A percentile compares a stretch with the other conserved stretches of the same genome.
These are phyloP conservation scores for Phytopythium litorale DNA, from an alignment of 352 stramenopile genomes.

Conservation along the genomic window DNA sequence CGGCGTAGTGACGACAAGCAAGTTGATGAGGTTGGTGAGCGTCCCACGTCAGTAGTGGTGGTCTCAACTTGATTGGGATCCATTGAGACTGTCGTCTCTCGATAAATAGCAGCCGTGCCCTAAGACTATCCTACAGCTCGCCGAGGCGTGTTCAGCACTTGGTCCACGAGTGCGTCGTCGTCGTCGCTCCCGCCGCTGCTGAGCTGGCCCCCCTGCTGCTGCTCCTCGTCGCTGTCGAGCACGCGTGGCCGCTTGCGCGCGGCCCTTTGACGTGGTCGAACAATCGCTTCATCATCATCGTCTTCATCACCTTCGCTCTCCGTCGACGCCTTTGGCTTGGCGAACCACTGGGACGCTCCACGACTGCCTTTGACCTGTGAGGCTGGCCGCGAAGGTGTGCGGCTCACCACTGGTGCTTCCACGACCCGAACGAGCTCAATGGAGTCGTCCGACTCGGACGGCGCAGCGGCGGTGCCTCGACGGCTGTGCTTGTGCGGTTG, in stretches of 20 bases:
- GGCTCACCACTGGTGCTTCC: background rate
- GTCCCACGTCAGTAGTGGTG: too few species aligned
- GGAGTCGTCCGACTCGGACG: background rate
- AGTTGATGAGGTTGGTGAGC: too few species aligned
- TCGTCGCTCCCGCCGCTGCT: background rate
- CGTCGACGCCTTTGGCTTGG: background rate
- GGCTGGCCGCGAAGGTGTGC: too few species aligned
- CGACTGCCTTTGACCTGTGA: too few species aligned
- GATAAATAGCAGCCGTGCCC: too few species aligned
- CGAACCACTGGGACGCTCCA: background rate
- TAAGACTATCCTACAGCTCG: background rate
- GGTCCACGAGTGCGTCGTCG: background rate
- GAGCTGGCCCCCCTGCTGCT: background rate
- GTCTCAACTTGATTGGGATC: too few species aligned
- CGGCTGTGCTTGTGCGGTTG: background rate
- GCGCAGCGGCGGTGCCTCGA: background rate
- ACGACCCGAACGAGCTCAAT: background rate
- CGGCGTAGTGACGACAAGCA: too few species aligned
- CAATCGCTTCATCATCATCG: background rate
- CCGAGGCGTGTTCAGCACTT: background rate
- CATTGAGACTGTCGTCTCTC: too few species aligned
- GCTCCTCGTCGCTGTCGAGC: background rate
- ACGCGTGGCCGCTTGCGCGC: background rate
- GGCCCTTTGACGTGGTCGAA: background rate
- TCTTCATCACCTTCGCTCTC: background rate